These are phyloP conservation scores for Talaromyces sp. DNA, from an alignment of 2,329 filamentous ascomycete genomes.

Conservation along the genomic window DNA sequence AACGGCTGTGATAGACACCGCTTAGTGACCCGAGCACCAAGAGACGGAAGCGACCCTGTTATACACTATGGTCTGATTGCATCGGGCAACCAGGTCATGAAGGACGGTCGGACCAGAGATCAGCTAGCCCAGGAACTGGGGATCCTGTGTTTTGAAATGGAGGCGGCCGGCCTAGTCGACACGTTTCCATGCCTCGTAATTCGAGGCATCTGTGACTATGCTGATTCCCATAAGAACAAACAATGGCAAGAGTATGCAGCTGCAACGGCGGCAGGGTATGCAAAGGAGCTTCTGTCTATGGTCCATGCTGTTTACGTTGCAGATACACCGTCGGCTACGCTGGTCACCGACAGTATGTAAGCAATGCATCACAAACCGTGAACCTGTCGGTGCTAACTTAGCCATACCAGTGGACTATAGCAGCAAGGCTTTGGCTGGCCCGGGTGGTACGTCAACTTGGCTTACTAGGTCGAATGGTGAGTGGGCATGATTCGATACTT, in stretches of 20 bases:
- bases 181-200: conserved; percentile 16
- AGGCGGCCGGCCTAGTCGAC: conserved; percentile 12
- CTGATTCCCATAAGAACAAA: conserved; percentile 16
- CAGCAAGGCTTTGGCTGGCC: not conserved
- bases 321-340: not conserved
- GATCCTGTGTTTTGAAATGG: conserved; percentile 12
- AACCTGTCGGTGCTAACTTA: not conserved
- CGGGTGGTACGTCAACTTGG: not conserved
- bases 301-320: not conserved
- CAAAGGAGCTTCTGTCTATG: conserved; percentile 14
- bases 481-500: not conserved
- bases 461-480: not conserved
- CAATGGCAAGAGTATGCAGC: conserved; percentile 15
- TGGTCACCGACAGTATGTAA: not conserved
- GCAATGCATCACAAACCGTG: not conserved
- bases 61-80: conserved; percentile 5
- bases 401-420: not conserved
- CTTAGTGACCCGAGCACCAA: not conserved
- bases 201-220: conserved; percentile 15
- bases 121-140: conserved; percentile 5
- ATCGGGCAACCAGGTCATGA: not conserved
- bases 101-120: not conserved
- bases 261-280: conserved; percentile 13
- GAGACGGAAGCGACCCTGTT: not conserved
- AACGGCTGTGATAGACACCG: not conserved